Conservation (phyloP, 2,329 filamentous ascomycete species). For the Purpureocillium lavendulum region DNA sequence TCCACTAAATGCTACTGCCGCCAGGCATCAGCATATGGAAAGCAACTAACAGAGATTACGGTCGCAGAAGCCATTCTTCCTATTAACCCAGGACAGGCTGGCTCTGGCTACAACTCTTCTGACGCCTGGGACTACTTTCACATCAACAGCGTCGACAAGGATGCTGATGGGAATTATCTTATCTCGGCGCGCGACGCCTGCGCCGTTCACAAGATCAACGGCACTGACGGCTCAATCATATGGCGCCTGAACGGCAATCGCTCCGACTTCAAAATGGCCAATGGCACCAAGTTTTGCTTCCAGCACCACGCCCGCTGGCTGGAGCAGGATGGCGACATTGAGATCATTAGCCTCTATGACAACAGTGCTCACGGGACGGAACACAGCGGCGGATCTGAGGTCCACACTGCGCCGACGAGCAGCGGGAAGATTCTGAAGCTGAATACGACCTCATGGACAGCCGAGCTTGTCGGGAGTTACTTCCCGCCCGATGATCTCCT, state of each 20-base stretch:
- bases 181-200: conserved; percentile 43
- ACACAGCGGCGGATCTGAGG: conserved; percentile 18
- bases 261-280: conserved; percentile 27
- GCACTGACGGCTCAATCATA: conserved; percentile 37
- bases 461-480: conserved; percentile 37
- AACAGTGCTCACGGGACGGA: conserved; percentile 41
- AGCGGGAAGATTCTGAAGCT: conserved; percentile 40
- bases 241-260: conserved; percentile 44
- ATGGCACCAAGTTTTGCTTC: conserved; percentile 34
- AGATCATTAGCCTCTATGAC: conserved; percentile 45
- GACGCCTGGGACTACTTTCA: conserved; percentile 49
- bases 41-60: too few relatives aligned
- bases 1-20: too few relatives aligned
- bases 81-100: conserved; percentile 33
- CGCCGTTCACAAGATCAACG: conserved; percentile 38
- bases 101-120: conserved; percentile 18
- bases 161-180: conserved; percentile 37
- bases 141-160: conserved; percentile 49
- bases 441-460: conserved; percentile 33
- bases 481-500: conserved; percentile 40
- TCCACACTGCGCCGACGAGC: conserved; percentile 20
- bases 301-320: conserved; percentile 44
- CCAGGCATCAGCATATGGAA: too few relatives aligned
- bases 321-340: conserved; percentile 30
- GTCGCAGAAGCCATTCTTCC: conserved; percentile 36